Evolutionary conservation across 2,329 filamentous ascomycete genomes (phyloP).

Genomic region (Ilyonectria destructans): DNA sequence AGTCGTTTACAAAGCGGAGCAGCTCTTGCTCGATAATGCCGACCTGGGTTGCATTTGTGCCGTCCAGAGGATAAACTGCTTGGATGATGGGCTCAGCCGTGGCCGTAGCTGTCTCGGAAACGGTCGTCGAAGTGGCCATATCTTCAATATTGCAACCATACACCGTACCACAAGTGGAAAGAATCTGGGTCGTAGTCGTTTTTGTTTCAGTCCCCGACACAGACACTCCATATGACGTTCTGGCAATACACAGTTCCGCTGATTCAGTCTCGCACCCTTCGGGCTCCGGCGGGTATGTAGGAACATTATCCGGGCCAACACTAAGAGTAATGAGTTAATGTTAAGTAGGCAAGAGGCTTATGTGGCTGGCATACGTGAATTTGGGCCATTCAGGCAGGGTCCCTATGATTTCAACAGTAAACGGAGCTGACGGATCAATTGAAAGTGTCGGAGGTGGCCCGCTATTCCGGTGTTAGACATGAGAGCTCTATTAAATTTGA

Average conservation of each 20-base stretch:
- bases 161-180: conserved; percentile 5
- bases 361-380: not conserved
- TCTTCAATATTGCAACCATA: conserved; percentile 9
- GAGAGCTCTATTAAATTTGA: not conserved
- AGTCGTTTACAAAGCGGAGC: not conserved
- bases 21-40: not conserved
- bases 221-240: not conserved
- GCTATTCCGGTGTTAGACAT: not conserved
- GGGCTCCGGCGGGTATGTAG: conserved; percentile 1
- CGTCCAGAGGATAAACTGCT: conserved; percentile 7
- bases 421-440: not conserved
- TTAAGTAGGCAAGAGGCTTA: no score
- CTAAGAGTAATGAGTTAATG: not conserved
- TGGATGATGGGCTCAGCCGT: not conserved
- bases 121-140: not conserved
- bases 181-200: not conserved
- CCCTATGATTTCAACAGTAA: conserved; percentile 2
- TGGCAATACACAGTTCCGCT: conserved; percentile 9
- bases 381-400: not conserved
- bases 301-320: conserved; percentile 6
- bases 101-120: not conserved
- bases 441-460: conserved; percentile 5
- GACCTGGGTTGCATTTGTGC: conserved; percentile 5
- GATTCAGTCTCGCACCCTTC: conserved; percentile 5
- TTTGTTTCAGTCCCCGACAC: not conserved